Percentiles rank a stretch among this genome's conserved stretches.
Conservation (phyloP, 75 land plant genomes). For the Isoetes taiwanensis region DNA sequence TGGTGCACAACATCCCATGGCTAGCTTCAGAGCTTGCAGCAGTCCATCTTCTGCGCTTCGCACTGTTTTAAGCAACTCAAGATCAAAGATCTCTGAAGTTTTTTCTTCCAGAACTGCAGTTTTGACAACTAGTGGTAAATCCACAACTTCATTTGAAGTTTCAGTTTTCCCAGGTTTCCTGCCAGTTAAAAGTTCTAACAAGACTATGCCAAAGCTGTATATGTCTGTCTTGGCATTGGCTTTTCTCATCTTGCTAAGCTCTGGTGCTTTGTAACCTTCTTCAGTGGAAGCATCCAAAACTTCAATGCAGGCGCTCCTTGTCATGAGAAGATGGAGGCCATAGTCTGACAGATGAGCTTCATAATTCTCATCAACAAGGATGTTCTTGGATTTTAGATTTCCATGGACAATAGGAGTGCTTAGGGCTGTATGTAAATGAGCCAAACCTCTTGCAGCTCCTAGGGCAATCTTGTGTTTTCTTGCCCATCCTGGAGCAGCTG, state of each 20-base stretch:
- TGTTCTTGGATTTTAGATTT: conserved; percentile 71
- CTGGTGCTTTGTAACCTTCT: conserved; percentile 78
- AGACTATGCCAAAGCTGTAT: conserved; percentile 62
- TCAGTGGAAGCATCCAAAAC: conserved; percentile 52
- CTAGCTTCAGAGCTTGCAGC: conserved; percentile 48
- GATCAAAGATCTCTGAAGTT: conserved; percentile 33
- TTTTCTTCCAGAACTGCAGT: conserved; percentile 43
- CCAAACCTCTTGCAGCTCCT: conserved; percentile 52
- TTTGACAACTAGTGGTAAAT: conserved; percentile 37
- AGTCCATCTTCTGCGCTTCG: conserved; percentile 48
- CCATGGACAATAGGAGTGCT: conserved; percentile 58
- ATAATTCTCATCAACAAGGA: conserved; percentile 37
- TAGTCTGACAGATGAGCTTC: conserved; percentile 56
- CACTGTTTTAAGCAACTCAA: conserved; percentile 22
- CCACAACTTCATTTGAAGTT: conserved; percentile 21
- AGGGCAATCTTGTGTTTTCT: conserved; percentile 35
- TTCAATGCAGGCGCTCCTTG: conserved; percentile 30
- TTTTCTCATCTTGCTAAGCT: conserved; percentile 67
- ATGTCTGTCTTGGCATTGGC: conserved; percentile 46
- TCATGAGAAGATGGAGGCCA: conserved; percentile 50
- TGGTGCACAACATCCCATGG: conserved; percentile 81
- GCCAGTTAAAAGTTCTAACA: conserved; percentile 57
- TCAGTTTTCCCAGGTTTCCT: conserved; percentile 29
- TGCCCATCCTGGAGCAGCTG: conserved; percentile 34
- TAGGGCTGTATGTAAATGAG: conserved; percentile 51